Base-by-base conservation (phyloP, 2,329 filamentous ascomycete species). In the Diaporthe sp. region DNA sequence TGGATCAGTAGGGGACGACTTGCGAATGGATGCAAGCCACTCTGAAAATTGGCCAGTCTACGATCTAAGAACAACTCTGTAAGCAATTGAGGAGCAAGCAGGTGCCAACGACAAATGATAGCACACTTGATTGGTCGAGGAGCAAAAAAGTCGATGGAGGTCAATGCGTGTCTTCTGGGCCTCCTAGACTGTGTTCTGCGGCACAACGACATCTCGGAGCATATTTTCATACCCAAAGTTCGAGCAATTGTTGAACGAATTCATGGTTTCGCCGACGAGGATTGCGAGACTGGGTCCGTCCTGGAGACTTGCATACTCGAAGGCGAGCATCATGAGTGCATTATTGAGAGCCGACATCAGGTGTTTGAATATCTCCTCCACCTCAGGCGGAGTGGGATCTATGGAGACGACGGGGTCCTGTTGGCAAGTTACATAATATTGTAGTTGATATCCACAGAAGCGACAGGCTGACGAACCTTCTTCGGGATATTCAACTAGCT, bases 1-100 rank as follows among this genome's bases (percentile, higher is more conserved):
- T 35, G 76, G 73, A 15, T 70, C 71, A 17, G 70, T 75, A 27
- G 66, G 59, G 17, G 44, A 68, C 22, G 47, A 39, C 22, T 51
- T 70, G 22, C 53, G 61, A 19, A 27, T 69, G 65, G 55, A 56
- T 12, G 35, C 35, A 35, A 47, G 32, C 42, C 59, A 58, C 12
- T 25, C 56, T 13, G 51, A 13, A 15, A 30, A 19, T 17, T 75
- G 74, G 74, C 8, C 59, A 4, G 63, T 55, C 12, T 39, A 63
- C n/a, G n/a, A n/a, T n/a, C n/a, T n/a, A n/a, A n/a, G n/a, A n/a
- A n/a, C n/a, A n/a, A n/a, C n/a, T 47, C 7, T 51, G 55, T 72
- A 56, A 22, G 39, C 72, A 25, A 39, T 53, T 1, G 55, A 70
- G n/a, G 44, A 56, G 15, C 53, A 74, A 35, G 15, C 15, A n/a